These are phyloP conservation scores for Zychaea mexicana DNA, from an alignment of 371 early-diverging fungal species.

Conservation along the genomic window DNA sequence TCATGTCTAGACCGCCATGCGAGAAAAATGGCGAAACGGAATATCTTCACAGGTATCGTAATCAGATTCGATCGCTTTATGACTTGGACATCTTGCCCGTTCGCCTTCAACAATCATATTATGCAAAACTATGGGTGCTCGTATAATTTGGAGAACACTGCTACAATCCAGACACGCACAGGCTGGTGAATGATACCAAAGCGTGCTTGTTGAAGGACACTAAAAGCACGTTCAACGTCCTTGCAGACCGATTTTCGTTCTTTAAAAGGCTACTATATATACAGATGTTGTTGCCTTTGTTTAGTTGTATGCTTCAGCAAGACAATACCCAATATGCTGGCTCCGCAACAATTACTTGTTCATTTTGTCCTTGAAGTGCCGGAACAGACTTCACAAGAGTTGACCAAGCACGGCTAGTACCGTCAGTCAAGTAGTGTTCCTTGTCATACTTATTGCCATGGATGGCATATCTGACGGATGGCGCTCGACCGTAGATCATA, in stretches of 20 bases:
- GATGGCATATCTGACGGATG: neutral
- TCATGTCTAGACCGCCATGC: neutral
- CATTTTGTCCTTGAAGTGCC: neutral
- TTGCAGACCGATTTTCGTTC: neutral
- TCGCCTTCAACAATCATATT: slow-evolving; percentile 2
- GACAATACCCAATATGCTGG: neutral
- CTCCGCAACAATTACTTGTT: neutral
- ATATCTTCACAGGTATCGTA: neutral
- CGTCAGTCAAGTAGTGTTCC: neutral
- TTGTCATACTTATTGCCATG: neutral
- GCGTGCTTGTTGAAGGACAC: neutral
- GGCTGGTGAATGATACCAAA: neutral
- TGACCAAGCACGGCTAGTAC: neutral
- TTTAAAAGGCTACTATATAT: neutral
- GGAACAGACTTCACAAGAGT: neutral
- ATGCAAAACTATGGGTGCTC: neutral
- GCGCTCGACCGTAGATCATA: neutral
- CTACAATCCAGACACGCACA: neutral
- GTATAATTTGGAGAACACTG: neutral
- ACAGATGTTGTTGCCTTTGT: too few relatives aligned
- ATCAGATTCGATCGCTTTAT: neutral
- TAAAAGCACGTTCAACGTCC: neutral
- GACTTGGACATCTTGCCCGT: neutral
- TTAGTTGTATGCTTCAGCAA: neutral
- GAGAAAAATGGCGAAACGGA: neutral